phyloP scores from a whole-genome alignment of 2,329 filamentous ascomycete genomes.

The Aspergillus puulaauensis region DNA sequence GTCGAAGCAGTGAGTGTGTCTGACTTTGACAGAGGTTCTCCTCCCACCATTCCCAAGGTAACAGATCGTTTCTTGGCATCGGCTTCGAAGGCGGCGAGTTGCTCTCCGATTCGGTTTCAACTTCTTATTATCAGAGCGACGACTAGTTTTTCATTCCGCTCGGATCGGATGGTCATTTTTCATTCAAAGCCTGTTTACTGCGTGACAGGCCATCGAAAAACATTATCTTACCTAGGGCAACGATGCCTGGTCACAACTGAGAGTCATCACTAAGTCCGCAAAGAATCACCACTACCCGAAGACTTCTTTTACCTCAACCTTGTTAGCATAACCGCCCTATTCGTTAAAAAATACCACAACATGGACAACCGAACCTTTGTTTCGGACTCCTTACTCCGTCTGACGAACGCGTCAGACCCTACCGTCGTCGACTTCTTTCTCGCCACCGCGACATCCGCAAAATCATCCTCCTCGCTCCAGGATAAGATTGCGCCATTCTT shows the following conservation, averaged over 20 bases:
- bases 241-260: background rate
- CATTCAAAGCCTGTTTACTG: background rate
- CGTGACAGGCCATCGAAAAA: background rate
- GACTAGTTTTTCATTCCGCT: background rate
- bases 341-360: background rate
- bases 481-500: conserved; percentile 55
- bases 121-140: background rate
- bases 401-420: conserved; percentile 56
- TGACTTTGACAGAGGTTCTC: background rate
- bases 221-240: background rate
- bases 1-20: background rate
- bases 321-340: background rate
- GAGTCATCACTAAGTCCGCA: background rate
- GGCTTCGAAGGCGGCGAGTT: conserved; percentile 11
- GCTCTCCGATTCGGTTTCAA: conserved; percentile 1
- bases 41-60: background rate
- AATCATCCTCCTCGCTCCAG: conserved; percentile 47
- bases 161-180: background rate
- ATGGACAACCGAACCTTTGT: conserved; percentile 45
- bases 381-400: conserved; percentile 53
- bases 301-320: background rate
- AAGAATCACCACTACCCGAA: background rate
- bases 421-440: conserved; percentile 59
- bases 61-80: conserved; percentile 12
- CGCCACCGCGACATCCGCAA: conserved; percentile 52